A percentile compares a stretch with the other conserved stretches of the same genome.
Evolutionary conservation across 75 land plant genomes (phyloP).

Genomic region (Ceratopteris richardii): DNA sequence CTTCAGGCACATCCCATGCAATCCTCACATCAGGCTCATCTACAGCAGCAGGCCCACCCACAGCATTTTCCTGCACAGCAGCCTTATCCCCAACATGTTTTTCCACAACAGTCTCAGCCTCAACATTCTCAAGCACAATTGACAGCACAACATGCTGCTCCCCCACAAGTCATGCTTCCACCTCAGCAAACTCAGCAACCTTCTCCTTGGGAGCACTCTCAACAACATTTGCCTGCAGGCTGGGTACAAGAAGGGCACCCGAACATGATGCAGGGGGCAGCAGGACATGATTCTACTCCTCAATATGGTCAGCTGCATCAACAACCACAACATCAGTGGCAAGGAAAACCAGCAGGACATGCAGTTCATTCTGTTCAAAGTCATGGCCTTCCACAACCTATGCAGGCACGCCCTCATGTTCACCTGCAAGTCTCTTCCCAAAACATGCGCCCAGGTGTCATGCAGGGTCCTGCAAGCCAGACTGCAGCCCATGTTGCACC

Average conservation of each 20-base stretch:
- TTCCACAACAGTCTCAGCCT: conserved; percentile 16
- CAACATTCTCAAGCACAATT: conserved; percentile 5
- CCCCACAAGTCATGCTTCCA: neutral
- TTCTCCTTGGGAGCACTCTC: conserved; percentile 5
- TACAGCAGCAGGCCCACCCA: conserved; percentile 13
- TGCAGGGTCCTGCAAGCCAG: neutral
- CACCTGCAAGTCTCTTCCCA: neutral
- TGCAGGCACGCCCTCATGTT: neutral
- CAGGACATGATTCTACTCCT: too few relatives aligned
- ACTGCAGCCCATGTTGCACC: neutral
- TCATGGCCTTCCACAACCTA: neutral
- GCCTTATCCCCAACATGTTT: conserved; percentile 11
- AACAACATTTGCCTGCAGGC: too few relatives aligned
- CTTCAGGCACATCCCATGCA: conserved; percentile 31
- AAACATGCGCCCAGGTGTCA: neutral
- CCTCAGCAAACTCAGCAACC: conserved; percentile 19
- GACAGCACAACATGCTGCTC: conserved; percentile 14
- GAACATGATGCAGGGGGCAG: too few relatives aligned
- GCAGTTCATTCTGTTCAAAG: neutral
- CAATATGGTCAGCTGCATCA: too few relatives aligned
- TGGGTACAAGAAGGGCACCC: too few relatives aligned
- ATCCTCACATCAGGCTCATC: conserved; percentile 15
- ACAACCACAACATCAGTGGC: neutral
- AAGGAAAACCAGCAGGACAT: neutral
- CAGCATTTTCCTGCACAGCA: conserved; percentile 20